These are phyloP conservation scores for Pelargonium cotyledonis DNA, from an alignment of 441 rosid genomes.

Conservation along the genomic window DNA sequence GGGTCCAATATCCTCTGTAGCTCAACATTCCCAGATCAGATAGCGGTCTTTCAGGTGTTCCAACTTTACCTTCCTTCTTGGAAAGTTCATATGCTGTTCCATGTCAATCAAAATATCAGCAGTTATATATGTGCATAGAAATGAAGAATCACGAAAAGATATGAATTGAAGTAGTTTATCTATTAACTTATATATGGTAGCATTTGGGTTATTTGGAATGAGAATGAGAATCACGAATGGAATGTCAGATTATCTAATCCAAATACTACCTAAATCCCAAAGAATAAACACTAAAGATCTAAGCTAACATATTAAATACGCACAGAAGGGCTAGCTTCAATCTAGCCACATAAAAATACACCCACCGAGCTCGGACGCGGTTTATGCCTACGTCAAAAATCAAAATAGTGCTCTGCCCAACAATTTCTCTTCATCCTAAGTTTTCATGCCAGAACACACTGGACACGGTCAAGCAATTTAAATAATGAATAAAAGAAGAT, in stretches of 20 bases:
- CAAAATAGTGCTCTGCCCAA: no score
- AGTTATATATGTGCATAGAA: slow-evolving; percentile 1
- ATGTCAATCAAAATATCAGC: slow-evolving; percentile 13
- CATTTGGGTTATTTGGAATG: background rate
- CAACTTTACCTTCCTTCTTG: slow-evolving; percentile 97
- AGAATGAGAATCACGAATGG: background rate
- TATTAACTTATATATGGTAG: background rate
- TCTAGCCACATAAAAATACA: no score
- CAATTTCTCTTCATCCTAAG: no score
- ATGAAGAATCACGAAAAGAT: background rate
- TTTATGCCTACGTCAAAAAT: no score
- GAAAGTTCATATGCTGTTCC: slow-evolving; percentile 93
- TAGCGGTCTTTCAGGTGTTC: slow-evolving; percentile 97
- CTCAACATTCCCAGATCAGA: slow-evolving; percentile 93
- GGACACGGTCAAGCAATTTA: no score
- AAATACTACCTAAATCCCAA: no score
- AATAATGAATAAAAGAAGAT: no score
- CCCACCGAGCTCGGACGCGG: no score
- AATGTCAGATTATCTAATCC: background rate
- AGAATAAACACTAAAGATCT: no score
- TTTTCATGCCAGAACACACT: no score
- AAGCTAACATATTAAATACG: no score
- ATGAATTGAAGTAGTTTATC: background rate
- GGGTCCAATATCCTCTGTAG: slow-evolving; percentile 97
- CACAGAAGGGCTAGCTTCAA: no score